Evolutionary conservation across 177 flowering plant species (phyloP).

Genomic region (Vitis hybrid): DNA sequence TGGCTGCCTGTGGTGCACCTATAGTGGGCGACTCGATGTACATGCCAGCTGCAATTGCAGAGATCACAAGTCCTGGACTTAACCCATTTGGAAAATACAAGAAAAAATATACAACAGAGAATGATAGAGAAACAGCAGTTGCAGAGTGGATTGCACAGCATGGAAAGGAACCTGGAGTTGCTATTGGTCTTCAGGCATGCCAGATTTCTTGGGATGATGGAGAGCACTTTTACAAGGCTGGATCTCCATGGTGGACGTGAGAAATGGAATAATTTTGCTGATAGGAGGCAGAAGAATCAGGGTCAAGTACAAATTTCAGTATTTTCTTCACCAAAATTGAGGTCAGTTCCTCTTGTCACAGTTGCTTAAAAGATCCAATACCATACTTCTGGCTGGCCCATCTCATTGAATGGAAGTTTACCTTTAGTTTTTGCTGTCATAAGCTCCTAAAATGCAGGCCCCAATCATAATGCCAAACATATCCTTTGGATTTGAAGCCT

Average conservation of each 20-base stretch:
- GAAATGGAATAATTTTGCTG: slow-evolving; percentile 1
- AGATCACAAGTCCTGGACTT: slow-evolving; percentile 51
- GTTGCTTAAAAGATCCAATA: neutral
- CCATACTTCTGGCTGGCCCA: neutral
- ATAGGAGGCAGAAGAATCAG: neutral
- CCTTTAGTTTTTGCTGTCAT: neutral
- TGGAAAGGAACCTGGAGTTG: slow-evolving; percentile 86
- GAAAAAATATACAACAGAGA: slow-evolving; percentile 33
- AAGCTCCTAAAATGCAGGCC: no score
- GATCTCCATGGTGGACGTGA: slow-evolving; percentile 90
- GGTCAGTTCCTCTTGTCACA: neutral
- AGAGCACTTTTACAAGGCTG: slow-evolving; percentile 59
- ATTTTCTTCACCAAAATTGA: neutral
- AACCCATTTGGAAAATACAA: slow-evolving; percentile 64
- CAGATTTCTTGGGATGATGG: slow-evolving; percentile 93
- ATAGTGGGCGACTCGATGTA: slow-evolving; percentile 95
- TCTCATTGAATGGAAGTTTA: neutral
- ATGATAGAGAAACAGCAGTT: slow-evolving; percentile 41
- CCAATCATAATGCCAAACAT: no score
- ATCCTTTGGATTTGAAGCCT: no score
- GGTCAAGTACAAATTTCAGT: neutral
- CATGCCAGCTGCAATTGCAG: slow-evolving; percentile 81
- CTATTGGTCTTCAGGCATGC: slow-evolving; percentile 94
- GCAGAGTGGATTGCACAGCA: slow-evolving; percentile 71
- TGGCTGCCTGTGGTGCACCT: slow-evolving; percentile 90